phyloP scores from a whole-genome alignment of 2,329 filamentous ascomycete genomes.

The Davidsoniella eucalypti region DNA sequence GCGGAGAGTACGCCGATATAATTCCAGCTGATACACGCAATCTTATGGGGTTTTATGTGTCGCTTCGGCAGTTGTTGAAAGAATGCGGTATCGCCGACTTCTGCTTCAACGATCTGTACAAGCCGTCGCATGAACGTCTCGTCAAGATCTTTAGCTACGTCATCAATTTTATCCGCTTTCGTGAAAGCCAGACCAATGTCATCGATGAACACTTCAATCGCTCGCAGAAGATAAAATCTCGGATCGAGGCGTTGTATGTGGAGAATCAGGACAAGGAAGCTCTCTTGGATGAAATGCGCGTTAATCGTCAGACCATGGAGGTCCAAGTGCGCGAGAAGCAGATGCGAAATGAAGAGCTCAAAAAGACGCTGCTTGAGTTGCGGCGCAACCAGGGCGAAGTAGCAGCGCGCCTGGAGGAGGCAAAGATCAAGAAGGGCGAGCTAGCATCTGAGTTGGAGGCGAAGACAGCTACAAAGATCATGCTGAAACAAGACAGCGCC shows the following conservation, averaged over 20 bases:
- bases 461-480: conserved; percentile 51
- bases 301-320: conserved; percentile 66
- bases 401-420: conserved; percentile 64
- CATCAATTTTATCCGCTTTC: conserved; percentile 97
- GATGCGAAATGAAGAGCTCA: conserved; percentile 71
- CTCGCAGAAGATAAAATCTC: conserved; percentile 66
- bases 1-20: conserved; percentile 69
- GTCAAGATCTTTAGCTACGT: conserved; percentile 94
- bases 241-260: conserved; percentile 70
- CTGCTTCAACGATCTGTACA: conserved; percentile 79
- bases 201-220: conserved; percentile 94
- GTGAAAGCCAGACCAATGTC: conserved; percentile 74
- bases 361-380: conserved; percentile 64
- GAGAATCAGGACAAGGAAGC: conserved; percentile 80
- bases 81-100: conserved; percentile 92
- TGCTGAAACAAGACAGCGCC: conserved; percentile 65
- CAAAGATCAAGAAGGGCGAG: conserved; percentile 62
- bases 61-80: conserved; percentile 58
- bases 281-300: conserved; percentile 63
- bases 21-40: conserved; percentile 78
- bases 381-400: conserved; percentile 70
- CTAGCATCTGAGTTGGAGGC: conserved; percentile 58
- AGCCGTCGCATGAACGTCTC: conserved; percentile 75
- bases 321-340: conserved; percentile 70
- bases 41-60: conserved; percentile 88